phyloP scores from a whole-genome alignment of 306 rosid species.

The Cyamopsis tetragonoloba region DNA sequence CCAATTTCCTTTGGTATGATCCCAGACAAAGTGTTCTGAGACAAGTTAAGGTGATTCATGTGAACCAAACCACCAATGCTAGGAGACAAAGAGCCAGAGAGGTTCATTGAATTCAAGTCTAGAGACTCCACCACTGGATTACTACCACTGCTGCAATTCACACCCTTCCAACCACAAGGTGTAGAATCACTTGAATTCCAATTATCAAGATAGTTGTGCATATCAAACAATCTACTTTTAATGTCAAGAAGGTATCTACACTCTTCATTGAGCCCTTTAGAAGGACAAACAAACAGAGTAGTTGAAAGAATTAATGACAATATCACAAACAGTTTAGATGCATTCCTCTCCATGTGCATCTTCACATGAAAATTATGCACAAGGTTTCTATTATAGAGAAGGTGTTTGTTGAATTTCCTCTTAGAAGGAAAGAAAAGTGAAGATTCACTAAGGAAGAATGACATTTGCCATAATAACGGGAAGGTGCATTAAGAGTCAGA shows the following conservation, averaged over 20 bases:
- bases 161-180: slow-evolving; percentile 69
- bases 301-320: slow-evolving; percentile 21
- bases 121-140: slow-evolving; percentile 52
- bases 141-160: slow-evolving; percentile 44
- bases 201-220: slow-evolving; percentile 27
- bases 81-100: slow-evolving; percentile 52
- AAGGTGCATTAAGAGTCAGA: slow-evolving; percentile 27
- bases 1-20: slow-evolving; percentile 57
- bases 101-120: slow-evolving; percentile 45
- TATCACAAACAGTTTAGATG: slow-evolving; percentile 2
- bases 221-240: slow-evolving; percentile 40
- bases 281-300: slow-evolving; percentile 28
- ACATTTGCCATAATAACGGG: slow-evolving; percentile 26
- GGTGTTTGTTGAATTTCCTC: not conserved
- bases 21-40: slow-evolving; percentile 46
- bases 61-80: slow-evolving; percentile 53
- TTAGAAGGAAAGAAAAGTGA: slow-evolving; percentile 9
- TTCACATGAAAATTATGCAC: not conserved
- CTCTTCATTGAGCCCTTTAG: slow-evolving; percentile 65
- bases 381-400: not conserved
- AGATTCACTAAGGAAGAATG: slow-evolving; percentile 12
- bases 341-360: slow-evolving; percentile 1
- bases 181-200: slow-evolving; percentile 59
- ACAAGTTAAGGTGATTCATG: slow-evolving; percentile 40
- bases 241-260: slow-evolving; percentile 54